Percentiles rank a stretch among this genome's conserved stretches.
Evolutionary conservation across 1,284 basidiomycete species (phyloP).

Genomic region (Irpex sp.): DNA sequence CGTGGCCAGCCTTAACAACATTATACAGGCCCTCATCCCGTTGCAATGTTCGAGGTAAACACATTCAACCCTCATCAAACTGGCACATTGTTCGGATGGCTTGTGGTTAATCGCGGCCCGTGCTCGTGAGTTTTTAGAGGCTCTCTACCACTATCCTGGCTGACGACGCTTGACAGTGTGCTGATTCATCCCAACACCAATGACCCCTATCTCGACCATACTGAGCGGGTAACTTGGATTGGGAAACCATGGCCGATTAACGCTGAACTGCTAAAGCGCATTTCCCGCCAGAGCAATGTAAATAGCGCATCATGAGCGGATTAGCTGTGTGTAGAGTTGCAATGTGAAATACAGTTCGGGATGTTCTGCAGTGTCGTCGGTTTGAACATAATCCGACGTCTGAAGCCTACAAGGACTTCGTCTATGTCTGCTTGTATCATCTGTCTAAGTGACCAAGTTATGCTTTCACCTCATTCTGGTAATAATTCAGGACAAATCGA

Average conservation of each 20-base stretch:
- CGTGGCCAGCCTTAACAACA: background rate
- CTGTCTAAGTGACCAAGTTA: no score
- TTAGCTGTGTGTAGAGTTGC: no score
- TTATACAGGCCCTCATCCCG: constrained; percentile 52
- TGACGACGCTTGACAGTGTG: constrained; percentile 39
- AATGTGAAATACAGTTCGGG: no score
- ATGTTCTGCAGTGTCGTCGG: no score
- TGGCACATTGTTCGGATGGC: constrained; percentile 62
- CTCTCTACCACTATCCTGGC: background rate
- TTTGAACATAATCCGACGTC: no score
- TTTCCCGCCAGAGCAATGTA: background rate
- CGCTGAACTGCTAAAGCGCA: constrained; percentile 15
- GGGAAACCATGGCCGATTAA: constrained; percentile 56
- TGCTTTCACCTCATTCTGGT: no score
- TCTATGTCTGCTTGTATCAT: no score
- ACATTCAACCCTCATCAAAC: constrained; percentile 64
- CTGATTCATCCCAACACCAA: constrained; percentile 73
- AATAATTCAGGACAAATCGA: no score
- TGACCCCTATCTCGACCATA: constrained; percentile 57
- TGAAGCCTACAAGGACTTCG: no score
- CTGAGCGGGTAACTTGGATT: constrained; percentile 66
- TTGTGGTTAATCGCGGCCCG: constrained; percentile 61
- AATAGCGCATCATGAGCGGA: background rate
- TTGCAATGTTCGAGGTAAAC: constrained; percentile 70
- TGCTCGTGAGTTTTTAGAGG: constrained; percentile 49